Base-by-base conservation (phyloP, 257 asterid genomes). In the Phtheirospermum japonicum region DNA sequence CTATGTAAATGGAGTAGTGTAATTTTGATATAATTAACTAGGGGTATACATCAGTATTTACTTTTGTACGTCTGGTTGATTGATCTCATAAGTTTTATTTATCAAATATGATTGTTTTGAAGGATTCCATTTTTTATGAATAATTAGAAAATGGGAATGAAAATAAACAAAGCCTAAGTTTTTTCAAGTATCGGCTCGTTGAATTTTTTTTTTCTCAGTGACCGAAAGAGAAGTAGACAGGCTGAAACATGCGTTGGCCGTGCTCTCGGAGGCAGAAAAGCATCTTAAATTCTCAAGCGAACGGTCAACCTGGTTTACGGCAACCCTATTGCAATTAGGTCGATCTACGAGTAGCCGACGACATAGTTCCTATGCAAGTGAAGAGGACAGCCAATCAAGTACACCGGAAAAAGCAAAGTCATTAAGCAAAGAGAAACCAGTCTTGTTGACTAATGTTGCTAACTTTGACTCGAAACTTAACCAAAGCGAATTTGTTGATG, bases 231-330 rank as follows among this genome's bases (percentile, higher is more conserved):
- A 88, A 70, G 16, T 88, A 57, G 85, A 77, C 54, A 75, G 85
- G 58, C 77, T 88, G 74, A 85, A 80, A 80, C 89, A 81, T 46
- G 91, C 89, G 30, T 58, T 85, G 68, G 67, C 73, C 57, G 85
- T 88, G 55, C 94, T 88, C 62, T 85, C 94, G 7, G 96, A 88
- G 52, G 82, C 94, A 12, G 94, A 88, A 75, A 88, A 81, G 79
- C 96, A 80, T 48, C 73, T 85, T 56, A 73, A 94, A 71, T 79
- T 76, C 58, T 83, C 96, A 12, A 79, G 77, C 26, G 96, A 85
- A 66, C 83, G 89, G 28, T 83, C 96, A 18, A 88, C 96, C 20
- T 88, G 96, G 94, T 88, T 88, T 80, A 85, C 91, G 2, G 94
- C 91, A 55, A 88, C 91, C 53, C 72, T 88, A 23, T 75, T 88